Percentiles rank a stretch among this genome's conserved stretches.
Conservation (phyloP, 2,329 filamentous ascomycete species). For the Eutypella sp. region DNA sequence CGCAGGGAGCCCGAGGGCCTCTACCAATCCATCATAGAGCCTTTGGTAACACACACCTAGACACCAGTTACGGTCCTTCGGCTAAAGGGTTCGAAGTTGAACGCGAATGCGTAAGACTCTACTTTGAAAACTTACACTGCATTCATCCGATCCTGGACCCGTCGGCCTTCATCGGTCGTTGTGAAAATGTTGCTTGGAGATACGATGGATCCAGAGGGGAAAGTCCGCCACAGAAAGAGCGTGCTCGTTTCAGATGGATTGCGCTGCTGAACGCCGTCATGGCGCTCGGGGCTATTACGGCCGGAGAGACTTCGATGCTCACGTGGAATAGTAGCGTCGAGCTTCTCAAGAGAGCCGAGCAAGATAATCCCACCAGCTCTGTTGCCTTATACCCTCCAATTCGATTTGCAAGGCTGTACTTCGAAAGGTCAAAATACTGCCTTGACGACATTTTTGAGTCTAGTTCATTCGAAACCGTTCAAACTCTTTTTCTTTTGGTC, state of each 20-base stretch:
- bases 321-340: constrained; percentile 9
- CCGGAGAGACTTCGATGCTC: constrained; percentile 11
- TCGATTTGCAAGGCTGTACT: constrained; percentile 8
- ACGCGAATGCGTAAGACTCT: constrained; percentile 16
- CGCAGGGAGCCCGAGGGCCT: not conserved
- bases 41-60: not conserved
- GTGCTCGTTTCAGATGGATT: constrained; percentile 3
- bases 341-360: constrained; percentile 8
- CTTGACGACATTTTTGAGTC: constrained; percentile 14
- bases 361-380: not conserved
- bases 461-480: constrained; percentile 11
- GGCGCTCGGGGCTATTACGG: constrained; percentile 12
- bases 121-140: constrained; percentile 17
- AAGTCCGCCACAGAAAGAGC: not conserved
- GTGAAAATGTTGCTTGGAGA: constrained; percentile 10
- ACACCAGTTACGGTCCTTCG: not conserved
- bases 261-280: constrained; percentile 10
- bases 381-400: constrained; percentile 8
- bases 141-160: constrained; percentile 17
- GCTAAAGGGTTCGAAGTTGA: constrained; percentile 7
- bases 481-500: constrained; percentile 14
- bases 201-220: constrained; percentile 5
- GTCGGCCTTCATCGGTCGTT: constrained; percentile 4
- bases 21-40: not conserved
- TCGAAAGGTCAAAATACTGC: constrained; percentile 9